Percentiles rank a stretch among this genome's conserved stretches.
These are phyloP conservation scores for Pleurotus sapidus DNA, from an alignment of 768 basidiomycete genomes.

Conservation along the genomic window DNA sequence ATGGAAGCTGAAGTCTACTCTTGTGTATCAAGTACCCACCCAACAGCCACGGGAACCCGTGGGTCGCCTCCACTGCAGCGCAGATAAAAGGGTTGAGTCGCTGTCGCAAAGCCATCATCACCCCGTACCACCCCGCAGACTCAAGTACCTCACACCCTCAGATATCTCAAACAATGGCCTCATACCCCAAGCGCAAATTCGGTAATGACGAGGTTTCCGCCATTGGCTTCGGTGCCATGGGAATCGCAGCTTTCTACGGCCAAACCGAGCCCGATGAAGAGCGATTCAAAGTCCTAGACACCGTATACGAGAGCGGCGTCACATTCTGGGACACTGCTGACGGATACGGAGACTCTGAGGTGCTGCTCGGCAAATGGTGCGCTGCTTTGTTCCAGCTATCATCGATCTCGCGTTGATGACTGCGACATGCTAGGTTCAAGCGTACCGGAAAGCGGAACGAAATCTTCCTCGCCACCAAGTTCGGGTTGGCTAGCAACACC, in stretches of 20 bases:
- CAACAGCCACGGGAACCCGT: too few species aligned
- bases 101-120: too few species aligned
- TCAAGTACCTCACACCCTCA: too few species aligned
- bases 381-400: constrained; percentile 1
- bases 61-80: too few species aligned
- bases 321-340: constrained; percentile 47
- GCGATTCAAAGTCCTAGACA: constrained; percentile 34
- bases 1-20: too few species aligned
- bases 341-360: constrained; percentile 43
- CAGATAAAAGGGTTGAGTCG: too few species aligned
- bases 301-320: constrained; percentile 31
- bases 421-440: constrained; percentile 35
- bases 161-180: neutral
- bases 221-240: constrained; percentile 30
- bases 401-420: neutral
- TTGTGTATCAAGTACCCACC: too few species aligned
- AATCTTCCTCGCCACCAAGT: constrained; percentile 65
- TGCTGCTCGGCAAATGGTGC: constrained; percentile 42
- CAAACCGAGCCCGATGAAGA: constrained; percentile 13
- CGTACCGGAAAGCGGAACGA: constrained; percentile 46
- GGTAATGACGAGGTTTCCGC: constrained; percentile 18
- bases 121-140: too few species aligned
- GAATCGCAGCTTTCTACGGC: constrained; percentile 19
- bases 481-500: constrained; percentile 16
- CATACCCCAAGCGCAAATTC: constrained; percentile 8